Percentiles rank a stretch among this genome's conserved stretches.
phyloP scores from a whole-genome alignment of 2,329 filamentous ascomycete genomes.

The Trichoderma sp. region DNA sequence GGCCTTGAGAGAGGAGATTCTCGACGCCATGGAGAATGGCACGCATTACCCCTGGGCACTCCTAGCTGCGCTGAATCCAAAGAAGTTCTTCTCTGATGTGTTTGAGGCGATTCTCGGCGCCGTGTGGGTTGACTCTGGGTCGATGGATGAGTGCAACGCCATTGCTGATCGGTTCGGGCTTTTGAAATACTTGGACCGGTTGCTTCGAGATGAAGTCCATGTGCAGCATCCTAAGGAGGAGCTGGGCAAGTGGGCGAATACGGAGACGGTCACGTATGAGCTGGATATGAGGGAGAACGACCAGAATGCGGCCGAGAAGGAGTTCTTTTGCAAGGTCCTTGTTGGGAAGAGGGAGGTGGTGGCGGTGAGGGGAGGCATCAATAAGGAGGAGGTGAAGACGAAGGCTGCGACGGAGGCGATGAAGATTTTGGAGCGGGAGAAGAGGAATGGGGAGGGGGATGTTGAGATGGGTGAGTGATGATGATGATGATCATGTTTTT shows the following conservation, averaged over 20 bases:
- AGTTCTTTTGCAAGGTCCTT: constrained; percentile 47
- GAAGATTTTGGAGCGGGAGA: constrained; percentile 31
- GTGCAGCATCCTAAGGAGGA: constrained; percentile 65
- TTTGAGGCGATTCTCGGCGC: constrained; percentile 80
- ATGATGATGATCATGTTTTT: background rate
- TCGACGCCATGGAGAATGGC: constrained; percentile 48
- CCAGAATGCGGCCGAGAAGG: constrained; percentile 25
- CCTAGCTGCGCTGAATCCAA: constrained; percentile 62
- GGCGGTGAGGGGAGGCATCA: constrained; percentile 45
- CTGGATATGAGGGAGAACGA: constrained; percentile 30
- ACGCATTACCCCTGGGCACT: constrained; percentile 72
- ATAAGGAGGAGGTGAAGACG: constrained; percentile 52
- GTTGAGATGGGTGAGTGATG: background rate
- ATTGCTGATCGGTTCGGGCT: constrained; percentile 67
- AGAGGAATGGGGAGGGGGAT: constrained; percentile 20
- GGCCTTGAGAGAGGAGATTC: constrained; percentile 48
- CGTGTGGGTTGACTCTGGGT: constrained; percentile 76
- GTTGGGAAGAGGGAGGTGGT: constrained; percentile 49
- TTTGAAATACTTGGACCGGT: constrained; percentile 57
- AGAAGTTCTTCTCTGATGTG: constrained; percentile 81
- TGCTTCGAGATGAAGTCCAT: constrained; percentile 60
- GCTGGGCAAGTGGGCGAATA: constrained; percentile 58
- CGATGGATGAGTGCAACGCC: constrained; percentile 54
- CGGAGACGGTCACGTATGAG: constrained; percentile 54
- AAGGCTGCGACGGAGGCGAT: constrained; percentile 56